These are phyloP conservation scores for Exserohilum turcica DNA, from an alignment of 2,329 filamentous ascomycete genomes.

Conservation along the genomic window DNA sequence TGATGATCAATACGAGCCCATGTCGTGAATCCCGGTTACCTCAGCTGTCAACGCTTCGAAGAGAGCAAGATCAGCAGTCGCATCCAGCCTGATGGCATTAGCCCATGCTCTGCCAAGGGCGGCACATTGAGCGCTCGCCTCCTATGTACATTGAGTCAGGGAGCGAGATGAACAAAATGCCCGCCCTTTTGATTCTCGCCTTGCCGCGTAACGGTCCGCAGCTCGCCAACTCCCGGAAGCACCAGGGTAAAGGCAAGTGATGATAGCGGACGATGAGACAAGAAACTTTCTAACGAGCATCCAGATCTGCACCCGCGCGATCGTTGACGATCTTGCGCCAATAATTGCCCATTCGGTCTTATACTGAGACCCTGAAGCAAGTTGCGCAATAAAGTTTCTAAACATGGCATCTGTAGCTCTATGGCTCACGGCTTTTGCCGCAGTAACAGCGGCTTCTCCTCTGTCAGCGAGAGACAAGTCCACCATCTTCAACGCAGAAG, in stretches of 20 bases:
- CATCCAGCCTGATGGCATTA: conserved; percentile 12
- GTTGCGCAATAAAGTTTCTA: conserved; percentile 5
- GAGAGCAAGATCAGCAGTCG: conserved; percentile 17
- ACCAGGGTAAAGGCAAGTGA: conserved; percentile 9
- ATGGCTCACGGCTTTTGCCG: conserved; percentile 33
- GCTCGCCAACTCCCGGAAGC: conserved; percentile 6
- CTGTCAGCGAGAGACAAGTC: conserved; percentile 12
- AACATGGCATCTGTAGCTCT: conserved; percentile 23
- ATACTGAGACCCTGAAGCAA: conserved; percentile 2
- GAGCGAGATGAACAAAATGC: conserved; percentile 7
- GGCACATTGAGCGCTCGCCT: conserved; percentile 7
- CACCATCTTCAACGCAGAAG: conserved; percentile 19
- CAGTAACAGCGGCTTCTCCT: conserved; percentile 26
- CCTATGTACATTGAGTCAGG: conserved; percentile 8
- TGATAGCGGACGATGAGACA: background rate
- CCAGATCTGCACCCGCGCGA: conserved; percentile 15
- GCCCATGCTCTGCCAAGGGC: conserved; percentile 15
- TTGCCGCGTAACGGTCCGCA: conserved; percentile 12
- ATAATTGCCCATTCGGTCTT: conserved; percentile 2
- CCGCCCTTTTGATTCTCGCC: conserved; percentile 8
- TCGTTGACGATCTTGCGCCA: conserved; percentile 13
- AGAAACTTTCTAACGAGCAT: conserved; percentile 12
- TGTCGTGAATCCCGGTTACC: conserved; percentile 1
- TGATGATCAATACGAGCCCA: conserved; percentile 1
- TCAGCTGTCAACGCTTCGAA: conserved; percentile 5